Base-by-base conservation (phyloP, 257 asterid species). In the Capsicum baccatum region DNA sequence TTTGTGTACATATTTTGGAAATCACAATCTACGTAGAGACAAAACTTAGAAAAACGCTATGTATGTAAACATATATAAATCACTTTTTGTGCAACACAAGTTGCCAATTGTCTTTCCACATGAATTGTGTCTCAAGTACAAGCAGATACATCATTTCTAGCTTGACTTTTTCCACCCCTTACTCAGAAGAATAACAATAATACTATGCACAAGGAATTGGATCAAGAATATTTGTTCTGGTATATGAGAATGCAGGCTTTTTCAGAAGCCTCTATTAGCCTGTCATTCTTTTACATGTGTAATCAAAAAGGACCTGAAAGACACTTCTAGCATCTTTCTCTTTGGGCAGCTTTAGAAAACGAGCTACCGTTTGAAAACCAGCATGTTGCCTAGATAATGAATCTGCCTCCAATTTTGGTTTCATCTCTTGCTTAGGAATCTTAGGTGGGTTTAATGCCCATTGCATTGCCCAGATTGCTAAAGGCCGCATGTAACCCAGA, bases 381-480 rank as follows among this genome's bases (percentile, higher is more conserved):
- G 86, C 84, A 60, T 95, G 98, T 87, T 95, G 94, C 80, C 89
- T 93, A 8, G 89, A 19, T 80, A 95, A 90, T 39, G 94, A 79
- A 79, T 89, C 97, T 87, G 88, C 92, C 6, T 63, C 88, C 37
- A 95, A 85, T 42, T 90, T 93, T 35, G 89, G 89, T 87, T 84
- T 90, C 84, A 0, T 60, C 66, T 93, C 90, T 56, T 84, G 89
- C 86, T 83, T 91, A 35, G 92, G 83, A 74, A 73, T 56, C 78
- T 86, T 89, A 3, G 90, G 92, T 64, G 87, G 91, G 11, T 92
- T 89, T 71, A 97, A 85, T 26, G 98, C 98, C 98, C 98, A 97
- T 79, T 97, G 99, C 98, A 97, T 97, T 16, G 98, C 98, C 98
- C 99, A 97, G 79, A 95, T 97, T 21, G 96, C 96, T 82, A 97